Evolutionary conservation across 78 protist genomes (phyloP).

Genomic region (Emiliania huxleyi): DNA sequence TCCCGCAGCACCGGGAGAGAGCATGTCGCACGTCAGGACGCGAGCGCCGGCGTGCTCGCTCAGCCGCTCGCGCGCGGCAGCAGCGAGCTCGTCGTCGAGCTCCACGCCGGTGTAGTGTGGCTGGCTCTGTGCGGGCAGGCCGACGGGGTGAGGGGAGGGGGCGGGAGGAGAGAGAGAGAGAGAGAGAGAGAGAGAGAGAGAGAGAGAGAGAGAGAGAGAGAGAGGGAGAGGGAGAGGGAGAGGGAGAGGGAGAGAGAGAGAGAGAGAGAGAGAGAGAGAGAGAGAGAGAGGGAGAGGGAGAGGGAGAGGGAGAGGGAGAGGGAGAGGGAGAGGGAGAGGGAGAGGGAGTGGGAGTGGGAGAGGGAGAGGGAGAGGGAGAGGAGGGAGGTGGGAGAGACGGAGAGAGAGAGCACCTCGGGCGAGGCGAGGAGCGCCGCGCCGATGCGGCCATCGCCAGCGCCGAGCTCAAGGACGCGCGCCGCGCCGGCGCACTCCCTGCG

Average conservation of each 20-base stretch:
- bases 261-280: not conserved
- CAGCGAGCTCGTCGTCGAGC: not conserved
- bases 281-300: constrained; percentile 2
- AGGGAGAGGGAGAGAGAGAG: not conserved
- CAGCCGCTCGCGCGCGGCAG: not conserved
- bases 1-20: too few species aligned
- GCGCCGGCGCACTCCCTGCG: not conserved
- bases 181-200: not conserved
- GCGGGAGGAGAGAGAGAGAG: not conserved
- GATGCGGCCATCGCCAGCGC: not conserved
- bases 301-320: constrained; percentile 12
- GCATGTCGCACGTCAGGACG: not conserved
- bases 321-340: constrained; percentile 5
- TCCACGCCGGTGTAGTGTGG: not conserved
- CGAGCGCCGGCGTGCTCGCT: not conserved
- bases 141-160: too few species aligned
- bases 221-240: not conserved
- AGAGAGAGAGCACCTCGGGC: not conserved
- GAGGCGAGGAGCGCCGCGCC: not conserved
- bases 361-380: not conserved
- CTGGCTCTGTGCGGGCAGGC: too few species aligned
- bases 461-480: not conserved
- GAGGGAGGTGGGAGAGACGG: not conserved
- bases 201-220: not conserved
- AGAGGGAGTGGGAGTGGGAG: not conserved